A percentile compares a stretch with the other conserved stretches of the same genome.
Conservation (phyloP, 768 basidiomycete species). For the Dendrothele bispora region DNA sequence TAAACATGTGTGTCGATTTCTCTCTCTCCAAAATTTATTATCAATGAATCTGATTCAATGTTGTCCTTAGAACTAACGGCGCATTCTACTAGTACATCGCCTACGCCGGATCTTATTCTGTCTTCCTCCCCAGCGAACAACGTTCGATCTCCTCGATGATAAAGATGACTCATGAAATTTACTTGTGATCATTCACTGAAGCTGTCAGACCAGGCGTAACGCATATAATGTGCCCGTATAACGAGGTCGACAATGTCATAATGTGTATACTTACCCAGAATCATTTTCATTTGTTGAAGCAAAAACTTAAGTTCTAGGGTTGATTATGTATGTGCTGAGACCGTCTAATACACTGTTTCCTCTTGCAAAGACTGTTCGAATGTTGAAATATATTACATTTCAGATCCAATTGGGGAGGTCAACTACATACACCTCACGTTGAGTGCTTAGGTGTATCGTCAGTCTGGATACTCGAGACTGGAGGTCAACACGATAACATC, state of each 20-base stretch:
- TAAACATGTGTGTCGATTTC: slow-evolving; percentile 28
- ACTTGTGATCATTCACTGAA: slow-evolving; percentile 25
- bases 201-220: slow-evolving; percentile 31
- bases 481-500: slow-evolving; percentile 17
- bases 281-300: slow-evolving; percentile 44
- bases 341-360: no score
- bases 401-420: slow-evolving; percentile 52
- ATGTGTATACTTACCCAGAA: slow-evolving; percentile 43
- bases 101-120: slow-evolving; percentile 10
- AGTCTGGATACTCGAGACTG: no score
- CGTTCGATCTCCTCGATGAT: slow-evolving; percentile 30
- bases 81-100: slow-evolving; percentile 9
- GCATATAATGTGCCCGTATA: slow-evolving; percentile 28
- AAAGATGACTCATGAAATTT: slow-evolving; percentile 34
- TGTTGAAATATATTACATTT: slow-evolving; percentile 7
- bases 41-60: no score
- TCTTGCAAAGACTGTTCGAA: neutral
- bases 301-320: slow-evolving; percentile 49
- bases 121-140: neutral
- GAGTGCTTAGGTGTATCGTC: no score
- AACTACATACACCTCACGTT: no score
- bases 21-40: neutral
- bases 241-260: slow-evolving; percentile 41
- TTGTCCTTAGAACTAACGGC: neutral
- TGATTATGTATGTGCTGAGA: no score